Base-by-base conservation (phyloP, 306 rosid genomes). In the Fagus crenata region DNA sequence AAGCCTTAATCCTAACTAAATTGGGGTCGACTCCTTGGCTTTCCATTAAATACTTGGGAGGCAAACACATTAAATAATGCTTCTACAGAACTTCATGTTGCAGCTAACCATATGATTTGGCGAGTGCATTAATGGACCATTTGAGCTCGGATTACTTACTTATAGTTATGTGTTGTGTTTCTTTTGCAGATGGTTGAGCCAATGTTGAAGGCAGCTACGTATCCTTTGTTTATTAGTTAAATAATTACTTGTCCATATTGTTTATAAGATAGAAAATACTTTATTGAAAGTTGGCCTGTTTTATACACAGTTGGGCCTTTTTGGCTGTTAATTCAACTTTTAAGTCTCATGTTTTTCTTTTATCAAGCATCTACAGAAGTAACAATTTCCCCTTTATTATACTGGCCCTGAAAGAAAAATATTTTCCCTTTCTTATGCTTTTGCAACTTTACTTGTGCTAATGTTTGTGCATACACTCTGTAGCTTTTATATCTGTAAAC, bases 131-230 rank as follows among this genome's bases (percentile, higher is more conserved):
- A 15, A n/a, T 7, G 15, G 15, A 58, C 4, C 64, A 58, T 28
- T 58, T 58, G 14, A 39, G 32, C 17, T 7, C 2, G 2, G 12
- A 8, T 63, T 32, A 40, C 31, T 17, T 49, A 6, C 3, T 22
- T 43, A 41, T 55, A 9, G 32, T 59, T 70, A 12, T 64, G 1
- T 75, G 53, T 35, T 59, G 1, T 72, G 37, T 81, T 85, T 77
- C 12, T 72, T 42, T 35, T 88, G 89, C 96, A 95, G 97, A 95
- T 92, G 93, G 92, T 88, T 84, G 97, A 90, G 83, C 89, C 98
- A 75, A 88, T 95, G 76, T 65, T 95, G 71, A 95, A 88, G 89
- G 96, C 97, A 69, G 97, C 96, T 42, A 73, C 78, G 93, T 95
- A 92, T 95, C 97, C 97, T 88, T 84, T 76, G 12, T 28, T 76